Conservation (phyloP, 1,139 yeast genomes). For the Diutina pseudorugosa region DNA sequence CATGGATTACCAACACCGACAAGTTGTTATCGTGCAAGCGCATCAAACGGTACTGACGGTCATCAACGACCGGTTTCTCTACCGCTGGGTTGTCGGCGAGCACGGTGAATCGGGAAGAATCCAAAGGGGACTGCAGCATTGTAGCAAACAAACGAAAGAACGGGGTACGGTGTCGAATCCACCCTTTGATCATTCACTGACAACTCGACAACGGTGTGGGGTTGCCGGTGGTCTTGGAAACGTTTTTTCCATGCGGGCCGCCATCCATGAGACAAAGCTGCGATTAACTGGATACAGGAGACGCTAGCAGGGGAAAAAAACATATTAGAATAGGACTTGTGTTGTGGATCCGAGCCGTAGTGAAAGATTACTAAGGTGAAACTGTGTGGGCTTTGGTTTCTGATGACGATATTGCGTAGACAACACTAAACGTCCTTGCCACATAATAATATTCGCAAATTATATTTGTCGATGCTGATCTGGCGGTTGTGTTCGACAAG, state of each 20-base stretch:
- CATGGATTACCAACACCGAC: constrained; percentile 68
- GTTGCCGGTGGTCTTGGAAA: neutral
- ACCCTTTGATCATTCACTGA: constrained; percentile 1
- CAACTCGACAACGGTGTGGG: neutral
- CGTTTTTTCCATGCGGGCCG: neutral
- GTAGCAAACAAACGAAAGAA: neutral
- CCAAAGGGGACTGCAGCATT: neutral
- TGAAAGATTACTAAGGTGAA: too few relatives aligned
- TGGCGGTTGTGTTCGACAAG: neutral
- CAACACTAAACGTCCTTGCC: too few relatives aligned
- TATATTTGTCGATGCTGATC: too few relatives aligned
- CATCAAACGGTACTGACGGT: constrained; percentile 60
- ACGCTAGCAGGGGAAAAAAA: neutral
- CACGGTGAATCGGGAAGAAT: neutral
- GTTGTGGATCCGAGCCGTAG: too few relatives aligned
- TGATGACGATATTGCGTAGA: too few relatives aligned
- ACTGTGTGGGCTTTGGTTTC: too few relatives aligned
- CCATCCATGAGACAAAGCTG: neutral
- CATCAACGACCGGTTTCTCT: constrained; percentile 60
- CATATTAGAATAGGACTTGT: too few relatives aligned
- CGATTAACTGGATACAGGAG: neutral
- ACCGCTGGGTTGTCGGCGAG: constrained; percentile 11
- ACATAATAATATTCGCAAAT: too few relatives aligned
- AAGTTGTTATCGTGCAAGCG: constrained; percentile 50
- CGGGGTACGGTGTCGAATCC: neutral